These are phyloP conservation scores for Capronia epimyces DNA, from an alignment of 2,329 filamentous ascomycete genomes.

Conservation along the genomic window DNA sequence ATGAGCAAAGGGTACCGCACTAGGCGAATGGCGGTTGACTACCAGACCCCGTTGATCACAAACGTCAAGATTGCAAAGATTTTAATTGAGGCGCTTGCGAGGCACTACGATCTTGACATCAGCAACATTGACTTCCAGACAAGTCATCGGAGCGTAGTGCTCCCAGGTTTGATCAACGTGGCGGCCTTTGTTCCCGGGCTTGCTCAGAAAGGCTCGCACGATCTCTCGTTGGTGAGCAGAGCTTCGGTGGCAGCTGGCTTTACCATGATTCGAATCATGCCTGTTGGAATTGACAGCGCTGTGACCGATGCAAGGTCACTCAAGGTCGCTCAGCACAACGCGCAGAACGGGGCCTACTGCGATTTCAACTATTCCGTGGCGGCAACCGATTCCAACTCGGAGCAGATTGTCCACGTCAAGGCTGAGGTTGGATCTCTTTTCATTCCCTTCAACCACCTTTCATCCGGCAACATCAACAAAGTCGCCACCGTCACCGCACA, in stretches of 20 bases:
- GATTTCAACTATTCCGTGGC: conserved; percentile 77
- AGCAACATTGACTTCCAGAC: conserved; percentile 84
- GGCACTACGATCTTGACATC: conserved; percentile 80
- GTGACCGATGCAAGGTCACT: conserved; percentile 68
- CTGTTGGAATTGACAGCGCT: conserved; percentile 64
- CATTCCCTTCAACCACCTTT: conserved; percentile 72
- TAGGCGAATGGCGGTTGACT: conserved; percentile 94
- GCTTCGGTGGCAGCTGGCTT: conserved; percentile 70
- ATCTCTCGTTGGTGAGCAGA: conserved; percentile 65
- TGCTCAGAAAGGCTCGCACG: conserved; percentile 57
- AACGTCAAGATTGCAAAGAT: conserved; percentile 99
- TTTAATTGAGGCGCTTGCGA: conserved; percentile 84
- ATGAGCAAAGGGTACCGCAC: conserved; percentile 98
- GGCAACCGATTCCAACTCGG: conserved; percentile 66
- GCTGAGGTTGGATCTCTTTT: conserved; percentile 73
- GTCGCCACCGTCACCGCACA: conserved; percentile 72
- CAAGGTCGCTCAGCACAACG: conserved; percentile 66
- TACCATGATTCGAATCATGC: conserved; percentile 75
- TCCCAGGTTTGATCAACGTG: conserved; percentile 72
- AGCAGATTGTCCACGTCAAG: conserved; percentile 67
- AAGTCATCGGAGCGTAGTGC: conserved; percentile 69
- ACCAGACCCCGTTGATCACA: conserved; percentile 93
- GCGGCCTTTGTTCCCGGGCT: conserved; percentile 75
- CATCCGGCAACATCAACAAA: conserved; percentile 74
- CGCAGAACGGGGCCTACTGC: conserved; percentile 61